Percentiles rank a stretch among this genome's conserved stretches.
Evolutionary conservation across 1,284 basidiomycete species (phyloP).

Genomic region (Mycena citricolor): DNA sequence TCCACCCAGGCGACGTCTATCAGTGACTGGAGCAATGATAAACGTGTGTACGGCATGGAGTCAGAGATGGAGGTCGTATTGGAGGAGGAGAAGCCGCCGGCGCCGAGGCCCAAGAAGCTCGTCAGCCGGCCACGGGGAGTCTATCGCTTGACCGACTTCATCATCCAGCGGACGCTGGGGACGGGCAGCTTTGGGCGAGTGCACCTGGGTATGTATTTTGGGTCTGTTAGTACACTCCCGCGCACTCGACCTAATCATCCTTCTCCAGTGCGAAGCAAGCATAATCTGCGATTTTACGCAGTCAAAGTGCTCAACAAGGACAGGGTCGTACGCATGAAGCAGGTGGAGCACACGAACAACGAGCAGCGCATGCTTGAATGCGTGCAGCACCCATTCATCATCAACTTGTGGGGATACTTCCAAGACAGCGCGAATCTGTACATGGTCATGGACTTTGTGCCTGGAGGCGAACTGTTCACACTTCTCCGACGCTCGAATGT

Average conservation of each 20-base stretch:
- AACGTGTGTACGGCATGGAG: constrained; percentile 26
- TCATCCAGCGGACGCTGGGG: constrained; percentile 79
- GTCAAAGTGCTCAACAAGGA: constrained; percentile 95
- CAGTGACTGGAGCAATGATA: constrained; percentile 50
- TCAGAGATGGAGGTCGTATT: constrained; percentile 35
- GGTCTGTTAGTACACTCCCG: not conserved
- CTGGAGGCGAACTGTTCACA: constrained; percentile 95
- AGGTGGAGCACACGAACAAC: constrained; percentile 97
- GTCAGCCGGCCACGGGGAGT: constrained; percentile 55
- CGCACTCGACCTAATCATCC: constrained; percentile 1
- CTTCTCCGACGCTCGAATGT: constrained; percentile 88
- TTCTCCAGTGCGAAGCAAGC: constrained; percentile 76
- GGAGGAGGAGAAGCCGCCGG: constrained; percentile 28
- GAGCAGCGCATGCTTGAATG: constrained; percentile 89
- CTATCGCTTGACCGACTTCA: constrained; percentile 72
- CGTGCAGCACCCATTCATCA: constrained; percentile 94
- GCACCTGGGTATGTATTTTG: constrained; percentile 72
- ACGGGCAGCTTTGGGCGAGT: constrained; percentile 96
- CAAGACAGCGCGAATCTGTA: constrained; percentile 93
- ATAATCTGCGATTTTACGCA: constrained; percentile 92
- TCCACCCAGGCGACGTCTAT: constrained; percentile 62
- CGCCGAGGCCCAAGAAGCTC: constrained; percentile 19
- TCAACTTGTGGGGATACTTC: constrained; percentile 98
- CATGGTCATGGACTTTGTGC: constrained; percentile 99
- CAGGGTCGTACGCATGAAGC: constrained; percentile 93